Evolutionary conservation across 2,329 filamentous ascomycete genomes (phyloP), one percentile per base, ranked within the genome.

Genomic region (Penicillium sclerotigenum): DNA sequence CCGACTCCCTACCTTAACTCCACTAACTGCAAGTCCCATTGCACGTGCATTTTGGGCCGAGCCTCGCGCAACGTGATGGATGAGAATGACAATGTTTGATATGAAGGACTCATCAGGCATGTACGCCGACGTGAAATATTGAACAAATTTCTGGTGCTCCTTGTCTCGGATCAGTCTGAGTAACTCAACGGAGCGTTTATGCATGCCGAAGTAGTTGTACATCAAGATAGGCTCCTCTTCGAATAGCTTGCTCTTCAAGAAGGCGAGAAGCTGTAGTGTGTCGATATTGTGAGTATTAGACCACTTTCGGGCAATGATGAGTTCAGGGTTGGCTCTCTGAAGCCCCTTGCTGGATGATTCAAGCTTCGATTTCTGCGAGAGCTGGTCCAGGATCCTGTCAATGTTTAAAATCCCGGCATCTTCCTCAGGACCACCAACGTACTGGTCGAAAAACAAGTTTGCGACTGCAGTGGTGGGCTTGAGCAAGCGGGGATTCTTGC

Each of bases 201-300:
- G 65, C 66, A 71, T 69, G 47, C 64, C 66, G 36, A 70, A 68
- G 52, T 70, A 71, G 54, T 71, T 69, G 56, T 51, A 70, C 20
- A 66, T 10, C 4, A 70, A 49, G 1, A 65, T 2, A 18, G 68
- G 67, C 60, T 70, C 66, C 41, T 68, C 68, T 59, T 69, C 64
- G 36, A 55, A 62, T 9, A 70, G 52, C 28, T 56, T 65, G 29
- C 18, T 54, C 45, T 66, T 68, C 36, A 69, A 18, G 41, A 68
- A 52, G 38, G 59, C 50, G 13, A 69, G 66, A 42, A 70, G 65
- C 13, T 65, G 62, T 31, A 70, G 60, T 11, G 57, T 52, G 45
- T 56, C 59, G 37, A 69, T 56, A 29, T 60, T 60, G 48, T 59
- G 63, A 22, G 60, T 62, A 31, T 59, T 40, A n/a, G 59, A 57